A percentile compares a stretch with the other conserved stretches of the same genome.
Conservation (phyloP, 2,329 filamentous ascomycete genomes). For the Colletotrichum eleusines region DNA sequence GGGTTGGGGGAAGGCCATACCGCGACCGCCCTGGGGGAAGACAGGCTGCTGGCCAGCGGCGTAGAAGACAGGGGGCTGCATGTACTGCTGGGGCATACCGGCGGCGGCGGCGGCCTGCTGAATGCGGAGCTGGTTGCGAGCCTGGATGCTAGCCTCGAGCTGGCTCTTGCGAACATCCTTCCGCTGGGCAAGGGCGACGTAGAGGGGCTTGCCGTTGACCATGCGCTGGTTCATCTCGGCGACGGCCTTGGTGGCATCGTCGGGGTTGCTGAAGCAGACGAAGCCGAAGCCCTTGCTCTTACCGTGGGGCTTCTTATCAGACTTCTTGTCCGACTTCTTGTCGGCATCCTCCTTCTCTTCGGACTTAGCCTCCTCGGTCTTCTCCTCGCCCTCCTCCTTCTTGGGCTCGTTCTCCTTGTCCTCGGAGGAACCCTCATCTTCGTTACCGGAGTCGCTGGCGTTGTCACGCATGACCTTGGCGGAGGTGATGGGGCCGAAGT, state of each 20-base stretch:
- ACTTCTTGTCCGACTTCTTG: conserved; percentile 70
- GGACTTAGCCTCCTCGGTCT: conserved; percentile 60
- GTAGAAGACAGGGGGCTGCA: conserved; percentile 94
- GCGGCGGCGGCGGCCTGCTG: conserved; percentile 94
- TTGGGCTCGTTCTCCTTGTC: conserved; percentile 61
- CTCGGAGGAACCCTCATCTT: conserved; percentile 66
- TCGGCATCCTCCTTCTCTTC: conserved; percentile 65
- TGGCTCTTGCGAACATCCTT: conserved; percentile 99
- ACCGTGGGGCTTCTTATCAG: conserved; percentile 76
- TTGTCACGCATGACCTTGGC: conserved; percentile 99
- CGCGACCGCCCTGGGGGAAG: conserved; percentile 74
- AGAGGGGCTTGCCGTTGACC: conserved; percentile 95
- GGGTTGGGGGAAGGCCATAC: conserved; percentile 74
- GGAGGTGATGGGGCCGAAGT: conserved; percentile 95
- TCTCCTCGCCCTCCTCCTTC: conserved; percentile 54
- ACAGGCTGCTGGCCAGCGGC: conserved; percentile 82
- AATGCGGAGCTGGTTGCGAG: conserved; percentile 97
- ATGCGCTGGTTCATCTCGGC: conserved; percentile 99
- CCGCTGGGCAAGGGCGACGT: conserved; percentile 97
- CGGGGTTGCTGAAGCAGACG: conserved; percentile 99
- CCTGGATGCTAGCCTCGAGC: conserved; percentile 98
- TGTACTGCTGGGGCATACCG: conserved; percentile 88
- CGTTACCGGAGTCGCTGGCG: conserved; percentile 65
- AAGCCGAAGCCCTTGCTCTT: conserved; percentile 99
- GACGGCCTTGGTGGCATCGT: conserved; percentile 98